Percentiles rank a stretch among this genome's conserved stretches.
Evolutionary conservation across 805 yeast genomes (phyloP).

Genomic region (Starmerella floricola): DNA sequence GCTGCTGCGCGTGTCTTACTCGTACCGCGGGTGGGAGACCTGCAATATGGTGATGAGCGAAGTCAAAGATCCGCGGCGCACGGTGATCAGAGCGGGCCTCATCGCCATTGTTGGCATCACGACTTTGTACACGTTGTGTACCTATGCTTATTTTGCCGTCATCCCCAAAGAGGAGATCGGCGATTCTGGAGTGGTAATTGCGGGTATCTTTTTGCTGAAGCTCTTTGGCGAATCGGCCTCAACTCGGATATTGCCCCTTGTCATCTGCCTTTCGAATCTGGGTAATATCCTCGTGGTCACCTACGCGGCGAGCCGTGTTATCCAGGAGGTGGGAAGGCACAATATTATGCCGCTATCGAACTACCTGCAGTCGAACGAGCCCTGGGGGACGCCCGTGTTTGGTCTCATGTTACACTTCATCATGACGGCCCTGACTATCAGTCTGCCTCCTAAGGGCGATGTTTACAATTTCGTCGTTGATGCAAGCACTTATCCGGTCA

Average conservation of each 20-base stretch:
- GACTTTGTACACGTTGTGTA: constrained; percentile 43
- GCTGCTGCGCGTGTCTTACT: constrained; percentile 45
- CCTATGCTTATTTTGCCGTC: constrained; percentile 46
- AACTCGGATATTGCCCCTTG: constrained; percentile 39
- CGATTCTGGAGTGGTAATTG: constrained; percentile 49
- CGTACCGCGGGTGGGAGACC: constrained; percentile 62
- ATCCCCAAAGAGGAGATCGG: constrained; percentile 34
- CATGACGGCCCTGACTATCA: constrained; percentile 41
- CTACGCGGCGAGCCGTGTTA: constrained; percentile 48
- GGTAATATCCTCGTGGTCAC: constrained; percentile 57
- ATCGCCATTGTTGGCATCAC: constrained; percentile 44
- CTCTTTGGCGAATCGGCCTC: constrained; percentile 47
- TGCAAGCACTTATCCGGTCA: constrained; percentile 50
- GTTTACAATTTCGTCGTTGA: constrained; percentile 54
- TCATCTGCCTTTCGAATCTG: constrained; percentile 49
- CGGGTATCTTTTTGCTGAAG: constrained; percentile 48
- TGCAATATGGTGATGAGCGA: constrained; percentile 53
- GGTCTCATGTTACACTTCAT: constrained; percentile 45
- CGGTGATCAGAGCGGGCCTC: constrained; percentile 50
- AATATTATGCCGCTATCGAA: constrained; percentile 39
- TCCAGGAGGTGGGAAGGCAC: constrained; percentile 45
- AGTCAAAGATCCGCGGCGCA: constrained; percentile 43
- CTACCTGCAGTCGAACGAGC: constrained; percentile 34
- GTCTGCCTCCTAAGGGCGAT: constrained; percentile 51
- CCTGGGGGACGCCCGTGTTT: constrained; percentile 31